These are phyloP conservation scores for Alliaria petiolata DNA, from an alignment of 345 rosid genomes.

Conservation along the genomic window DNA sequence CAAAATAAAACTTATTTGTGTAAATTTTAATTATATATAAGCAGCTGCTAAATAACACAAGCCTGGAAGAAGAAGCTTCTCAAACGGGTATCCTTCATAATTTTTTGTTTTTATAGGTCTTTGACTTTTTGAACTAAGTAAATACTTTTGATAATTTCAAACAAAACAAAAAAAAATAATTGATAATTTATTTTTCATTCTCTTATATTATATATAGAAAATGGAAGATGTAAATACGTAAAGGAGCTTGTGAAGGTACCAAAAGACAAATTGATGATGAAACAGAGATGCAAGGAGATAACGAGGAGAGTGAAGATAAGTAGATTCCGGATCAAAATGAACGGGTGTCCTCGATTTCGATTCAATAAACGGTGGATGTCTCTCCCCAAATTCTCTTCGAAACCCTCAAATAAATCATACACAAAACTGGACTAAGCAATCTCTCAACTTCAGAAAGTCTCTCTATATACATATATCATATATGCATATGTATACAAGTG, in stretches of 20 bases:
- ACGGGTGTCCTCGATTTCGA: conserved; percentile 54
- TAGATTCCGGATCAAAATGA: conserved; percentile 59
- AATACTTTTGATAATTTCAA: background rate
- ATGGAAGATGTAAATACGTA: conserved; percentile 37
- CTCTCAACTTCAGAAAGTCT: background rate
- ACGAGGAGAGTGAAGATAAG: conserved; percentile 51
- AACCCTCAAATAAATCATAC: conserved; percentile 36
- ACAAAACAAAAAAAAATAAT: too few relatives aligned
- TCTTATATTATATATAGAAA: conserved; percentile 31
- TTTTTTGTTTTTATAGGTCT: background rate
- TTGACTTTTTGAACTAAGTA: background rate
- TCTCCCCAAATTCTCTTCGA: conserved; percentile 53
- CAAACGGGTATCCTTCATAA: conserved; percentile 8
- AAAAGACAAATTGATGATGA: conserved; percentile 36
- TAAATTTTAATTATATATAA: conserved; percentile 10
- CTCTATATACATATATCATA: background rate
- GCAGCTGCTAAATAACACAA: conserved; percentile 54
- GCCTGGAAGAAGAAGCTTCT: conserved; percentile 36
- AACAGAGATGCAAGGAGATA: conserved; percentile 44
- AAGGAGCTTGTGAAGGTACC: conserved; percentile 38
- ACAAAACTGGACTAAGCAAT: conserved; percentile 40
- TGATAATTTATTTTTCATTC: background rate
- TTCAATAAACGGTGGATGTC: conserved; percentile 45
- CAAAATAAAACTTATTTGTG: background rate
- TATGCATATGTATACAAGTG: too few relatives aligned